Evolutionary conservation across 441 rosid species (phyloP), one percentile per base, ranked within the genome.

Genomic region (Dalechampia spathulata): DNA sequence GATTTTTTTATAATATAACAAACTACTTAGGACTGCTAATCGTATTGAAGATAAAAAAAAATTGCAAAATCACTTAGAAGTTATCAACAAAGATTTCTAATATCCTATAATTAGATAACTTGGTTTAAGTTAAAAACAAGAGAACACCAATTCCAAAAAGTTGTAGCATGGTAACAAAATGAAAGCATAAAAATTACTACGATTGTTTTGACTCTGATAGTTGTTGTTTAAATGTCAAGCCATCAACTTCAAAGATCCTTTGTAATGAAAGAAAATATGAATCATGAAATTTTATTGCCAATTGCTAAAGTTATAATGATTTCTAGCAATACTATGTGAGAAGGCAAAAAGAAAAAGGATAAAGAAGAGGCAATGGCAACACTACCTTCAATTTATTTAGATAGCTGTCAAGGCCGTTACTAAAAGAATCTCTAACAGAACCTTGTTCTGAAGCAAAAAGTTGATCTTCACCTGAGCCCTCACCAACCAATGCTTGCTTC

Each of bases 401-500:
- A 76, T 69, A 85, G 64, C 75, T 70, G 57, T 86, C 95, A 71
- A 85, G 80, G 69, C 83, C 96, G 47, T 63, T 66, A 60, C 84
- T 68, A 52, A 66, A 49, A 64, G 83, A 72, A 67, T 93, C 87
- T 79, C 74, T 80, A 57, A 44, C 20, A 19, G 64, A 63, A 44
- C 73, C 69, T 61, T 71, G 68, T 67, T 55, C 91, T 10, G 78
- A 68, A 14, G 87, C 74, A 77, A 87, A 87, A 40, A 87, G 78
- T 71, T 82, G 92, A 68, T 83, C 93, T 62, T 87, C 93, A 44
- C 78, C 90, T 14, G 77, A 64, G 62, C 60, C 85, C 69, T 85
- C 90, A 58, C 96, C 96, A 50, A 87, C 96, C 80, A 87, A 78
- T 47, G 93, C 86, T 85, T 79, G 88, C 96, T 87, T 75, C 58